Conservation (phyloP, 1,284 basidiomycete species). For the Malassezia pachydermatis region DNA sequence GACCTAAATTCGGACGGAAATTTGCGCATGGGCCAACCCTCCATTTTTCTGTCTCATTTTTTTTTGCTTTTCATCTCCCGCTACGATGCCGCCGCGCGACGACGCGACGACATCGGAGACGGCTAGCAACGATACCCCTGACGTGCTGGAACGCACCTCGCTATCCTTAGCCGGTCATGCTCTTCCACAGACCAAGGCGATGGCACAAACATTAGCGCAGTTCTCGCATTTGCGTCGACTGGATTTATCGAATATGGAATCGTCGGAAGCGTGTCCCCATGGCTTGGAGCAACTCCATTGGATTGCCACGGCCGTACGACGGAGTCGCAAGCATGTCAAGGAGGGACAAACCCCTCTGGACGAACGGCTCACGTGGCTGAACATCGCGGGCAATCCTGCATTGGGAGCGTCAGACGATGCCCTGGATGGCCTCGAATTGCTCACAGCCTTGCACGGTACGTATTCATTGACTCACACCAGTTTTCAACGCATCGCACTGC, state of each 20-base stretch:
- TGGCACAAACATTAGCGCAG: conserved; percentile 31
- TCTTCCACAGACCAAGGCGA: conserved; percentile 24
- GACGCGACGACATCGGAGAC: too few species aligned
- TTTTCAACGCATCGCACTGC: conserved; percentile 34
- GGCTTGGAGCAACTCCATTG: conserved; percentile 26
- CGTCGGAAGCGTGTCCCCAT: conserved; percentile 22
- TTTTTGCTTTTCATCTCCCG: too few species aligned
- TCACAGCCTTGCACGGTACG: conserved; percentile 9
- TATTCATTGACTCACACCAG: conserved; percentile 5
- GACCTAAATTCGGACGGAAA: too few species aligned
- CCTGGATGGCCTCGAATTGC: conserved; percentile 6
- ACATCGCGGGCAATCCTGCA: conserved; percentile 15
- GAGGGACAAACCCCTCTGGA: conserved; percentile 9
- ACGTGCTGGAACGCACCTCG: conserved; percentile 19
- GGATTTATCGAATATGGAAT: conserved; percentile 31
- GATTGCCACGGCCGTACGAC: conserved; percentile 27
- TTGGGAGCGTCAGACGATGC: conserved; percentile 13
- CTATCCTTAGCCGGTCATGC: conserved; percentile 30
- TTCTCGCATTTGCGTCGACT: conserved; percentile 32
- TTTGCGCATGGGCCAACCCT: too few species aligned
- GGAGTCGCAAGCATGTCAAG: conserved; percentile 21
- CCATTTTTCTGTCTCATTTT: too few species aligned
- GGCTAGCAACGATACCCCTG: too few species aligned
- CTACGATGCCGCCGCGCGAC: too few species aligned
- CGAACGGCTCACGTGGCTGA: conserved; percentile 21